phyloP scores from a whole-genome alignment of 2,329 filamentous ascomycete species.

The Trichoderma breve region DNA sequence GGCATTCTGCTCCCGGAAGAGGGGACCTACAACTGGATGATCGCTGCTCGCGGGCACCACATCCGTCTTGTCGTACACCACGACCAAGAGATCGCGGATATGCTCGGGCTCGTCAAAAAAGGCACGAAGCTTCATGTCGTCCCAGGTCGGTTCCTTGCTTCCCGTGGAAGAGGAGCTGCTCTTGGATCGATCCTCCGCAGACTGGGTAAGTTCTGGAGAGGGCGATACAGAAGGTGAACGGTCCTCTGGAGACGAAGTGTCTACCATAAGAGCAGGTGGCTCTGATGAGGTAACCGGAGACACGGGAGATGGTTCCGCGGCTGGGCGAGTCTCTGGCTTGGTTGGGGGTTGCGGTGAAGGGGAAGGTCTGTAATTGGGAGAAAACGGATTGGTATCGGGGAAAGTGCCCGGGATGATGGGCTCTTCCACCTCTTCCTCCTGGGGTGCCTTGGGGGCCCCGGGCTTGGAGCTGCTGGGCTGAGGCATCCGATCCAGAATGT shows the following conservation, averaged over 20 bases:
- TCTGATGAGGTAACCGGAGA: slow-evolving; percentile 42
- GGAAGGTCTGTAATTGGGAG: slow-evolving; percentile 34
- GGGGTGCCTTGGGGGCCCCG: slow-evolving; percentile 21
- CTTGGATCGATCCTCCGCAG: slow-evolving; percentile 40
- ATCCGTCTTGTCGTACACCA: slow-evolving; percentile 90
- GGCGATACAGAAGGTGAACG: slow-evolving; percentile 63
- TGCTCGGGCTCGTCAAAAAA: slow-evolving; percentile 91
- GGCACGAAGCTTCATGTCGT: slow-evolving; percentile 76
- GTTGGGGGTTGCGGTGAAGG: slow-evolving; percentile 23
- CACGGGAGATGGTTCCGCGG: background rate
- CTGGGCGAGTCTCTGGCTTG: slow-evolving; percentile 26
- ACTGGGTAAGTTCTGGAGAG: slow-evolving; percentile 58
- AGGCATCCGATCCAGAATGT: slow-evolving; percentile 31
- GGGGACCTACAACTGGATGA: slow-evolving; percentile 74
- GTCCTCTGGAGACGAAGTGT: slow-evolving; percentile 69
- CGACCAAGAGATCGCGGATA: slow-evolving; percentile 82
- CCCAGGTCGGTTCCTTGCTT: slow-evolving; percentile 63
- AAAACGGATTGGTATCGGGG: slow-evolving; percentile 41
- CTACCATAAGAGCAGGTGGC: slow-evolving; percentile 66
- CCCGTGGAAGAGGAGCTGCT: slow-evolving; percentile 38
- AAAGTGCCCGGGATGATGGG: slow-evolving; percentile 41
- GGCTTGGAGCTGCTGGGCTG: slow-evolving; percentile 20
- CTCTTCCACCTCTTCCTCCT: slow-evolving; percentile 28
- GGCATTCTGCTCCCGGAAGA: slow-evolving; percentile 86
- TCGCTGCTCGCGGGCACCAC: slow-evolving; percentile 76